phyloP scores from a whole-genome alignment of 257 asterid species.

The Penstemon newberryi region DNA sequence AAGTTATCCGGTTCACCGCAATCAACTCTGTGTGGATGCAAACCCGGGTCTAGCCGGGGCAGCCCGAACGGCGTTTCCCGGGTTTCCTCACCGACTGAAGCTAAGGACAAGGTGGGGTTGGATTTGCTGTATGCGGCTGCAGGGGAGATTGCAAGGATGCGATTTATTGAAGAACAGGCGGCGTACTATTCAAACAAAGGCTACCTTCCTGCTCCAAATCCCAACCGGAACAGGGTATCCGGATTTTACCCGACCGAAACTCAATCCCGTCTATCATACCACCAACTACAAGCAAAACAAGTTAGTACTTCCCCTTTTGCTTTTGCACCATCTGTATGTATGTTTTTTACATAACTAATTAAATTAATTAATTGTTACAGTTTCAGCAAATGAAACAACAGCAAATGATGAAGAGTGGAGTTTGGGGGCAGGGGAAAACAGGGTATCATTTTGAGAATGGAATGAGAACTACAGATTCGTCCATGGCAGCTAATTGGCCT shows the following conservation, averaged over 20 bases:
- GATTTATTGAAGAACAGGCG: conserved; percentile 43
- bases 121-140: conserved; percentile 49
- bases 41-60: conserved; percentile 45
- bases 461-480: conserved; percentile 22
- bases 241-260: conserved; percentile 26
- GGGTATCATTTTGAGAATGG: conserved; percentile 35
- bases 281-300: conserved; percentile 51
- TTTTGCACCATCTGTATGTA: too few species aligned
- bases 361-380: conserved; percentile 22
- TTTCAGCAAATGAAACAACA: conserved; percentile 37
- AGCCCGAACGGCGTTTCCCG: conserved; percentile 44
- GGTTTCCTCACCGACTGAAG: conserved; percentile 47
- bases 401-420: conserved; percentile 39
- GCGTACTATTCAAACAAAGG: conserved; percentile 34
- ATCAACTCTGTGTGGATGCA: conserved; percentile 62
- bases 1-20: conserved; percentile 69
- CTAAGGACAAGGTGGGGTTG: conserved; percentile 24
- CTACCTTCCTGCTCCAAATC: conserved; percentile 28
- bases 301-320: conserved; percentile 22
- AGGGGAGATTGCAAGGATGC: conserved; percentile 58
- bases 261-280: conserved; percentile 38
- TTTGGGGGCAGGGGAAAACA: conserved; percentile 31
- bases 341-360: not conserved
- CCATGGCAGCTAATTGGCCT: conserved; percentile 54
- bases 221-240: conserved; percentile 25